A percentile compares a stretch with the other conserved stretches of the same genome.
Conservation (phyloP, 306 rosid species). For the Fagus crenata region DNA sequence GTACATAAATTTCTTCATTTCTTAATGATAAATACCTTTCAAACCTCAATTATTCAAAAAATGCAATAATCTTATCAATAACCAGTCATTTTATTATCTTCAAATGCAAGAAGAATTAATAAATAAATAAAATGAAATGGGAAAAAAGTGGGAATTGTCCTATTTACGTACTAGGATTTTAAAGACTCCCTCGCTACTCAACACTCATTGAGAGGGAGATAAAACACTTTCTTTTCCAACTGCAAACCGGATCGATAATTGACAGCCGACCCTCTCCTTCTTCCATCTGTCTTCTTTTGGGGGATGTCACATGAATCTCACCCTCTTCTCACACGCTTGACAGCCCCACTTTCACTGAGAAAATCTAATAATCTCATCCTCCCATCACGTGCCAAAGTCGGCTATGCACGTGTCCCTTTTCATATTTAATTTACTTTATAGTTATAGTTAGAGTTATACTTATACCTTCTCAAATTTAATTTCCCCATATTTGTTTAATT, state of each 20-base stretch:
- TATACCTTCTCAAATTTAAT: neutral
- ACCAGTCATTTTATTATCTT: slow-evolving; percentile 31
- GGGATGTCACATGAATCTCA: slow-evolving; percentile 73
- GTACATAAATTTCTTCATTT: neutral
- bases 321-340: slow-evolving; percentile 56
- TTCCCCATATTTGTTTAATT: slow-evolving; percentile 27
- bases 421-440: neutral
- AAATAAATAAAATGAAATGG: neutral
- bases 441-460: too few relatives aligned
- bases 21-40: slow-evolving; percentile 5
- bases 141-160: slow-evolving; percentile 33
- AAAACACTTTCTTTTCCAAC: slow-evolving; percentile 51
- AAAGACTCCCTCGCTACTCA: slow-evolving; percentile 28
- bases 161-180: slow-evolving; percentile 25
- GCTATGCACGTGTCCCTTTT: slow-evolving; percentile 47
- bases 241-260: slow-evolving; percentile 52
- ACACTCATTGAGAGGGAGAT: slow-evolving; percentile 40
- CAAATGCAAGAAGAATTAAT: slow-evolving; percentile 37
- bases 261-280: slow-evolving; percentile 57
- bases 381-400: slow-evolving; percentile 60
- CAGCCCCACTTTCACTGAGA: slow-evolving; percentile 39
- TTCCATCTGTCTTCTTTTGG: slow-evolving; percentile 40
- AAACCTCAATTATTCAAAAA: slow-evolving; percentile 10
- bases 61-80: neutral
- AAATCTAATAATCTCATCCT: slow-evolving; percentile 38